Evolutionary conservation across 306 rosid species (phyloP).

Genomic region (Malus asiatica): DNA sequence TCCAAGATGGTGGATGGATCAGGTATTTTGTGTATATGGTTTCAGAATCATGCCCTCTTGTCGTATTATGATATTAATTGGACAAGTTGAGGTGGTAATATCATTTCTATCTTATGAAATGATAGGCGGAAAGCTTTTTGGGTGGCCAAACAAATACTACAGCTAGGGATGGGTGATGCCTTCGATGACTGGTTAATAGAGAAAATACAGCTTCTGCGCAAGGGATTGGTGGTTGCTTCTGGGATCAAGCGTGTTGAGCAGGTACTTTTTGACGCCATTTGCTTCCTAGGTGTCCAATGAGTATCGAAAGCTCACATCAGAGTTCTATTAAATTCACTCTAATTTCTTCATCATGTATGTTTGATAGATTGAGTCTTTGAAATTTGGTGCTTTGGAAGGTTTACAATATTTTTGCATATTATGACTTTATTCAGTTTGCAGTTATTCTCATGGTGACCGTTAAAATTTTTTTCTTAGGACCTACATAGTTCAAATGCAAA

Average conservation of each 20-base stretch:
- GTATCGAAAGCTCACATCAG: not conserved
- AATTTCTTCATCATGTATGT: not conserved
- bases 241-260: conserved; percentile 78
- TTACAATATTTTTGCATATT: not conserved
- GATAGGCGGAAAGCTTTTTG: conserved; percentile 91
- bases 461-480: not conserved
- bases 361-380: not conserved
- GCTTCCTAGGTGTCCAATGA: not conserved
- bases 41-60: not conserved
- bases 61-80: not conserved
- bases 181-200: conserved; percentile 95
- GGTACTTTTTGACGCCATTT: conserved; percentile 34
- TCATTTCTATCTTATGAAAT: conserved; percentile 16
- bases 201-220: conserved; percentile 86
- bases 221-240: conserved; percentile 79
- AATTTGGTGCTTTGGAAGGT: not conserved
- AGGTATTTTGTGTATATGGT: conserved; percentile 41
- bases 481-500: not conserved
- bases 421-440: not conserved
- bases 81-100: not conserved
- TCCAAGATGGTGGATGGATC: conserved; percentile 99
- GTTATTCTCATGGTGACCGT: not conserved
- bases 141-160: conserved; percentile 96
- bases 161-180: conserved; percentile 99
- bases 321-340: not conserved